Evolutionary conservation across 148 eudicot species (phyloP), one percentile per base, ranked within the genome.

Genomic region (Chenopodium album): DNA sequence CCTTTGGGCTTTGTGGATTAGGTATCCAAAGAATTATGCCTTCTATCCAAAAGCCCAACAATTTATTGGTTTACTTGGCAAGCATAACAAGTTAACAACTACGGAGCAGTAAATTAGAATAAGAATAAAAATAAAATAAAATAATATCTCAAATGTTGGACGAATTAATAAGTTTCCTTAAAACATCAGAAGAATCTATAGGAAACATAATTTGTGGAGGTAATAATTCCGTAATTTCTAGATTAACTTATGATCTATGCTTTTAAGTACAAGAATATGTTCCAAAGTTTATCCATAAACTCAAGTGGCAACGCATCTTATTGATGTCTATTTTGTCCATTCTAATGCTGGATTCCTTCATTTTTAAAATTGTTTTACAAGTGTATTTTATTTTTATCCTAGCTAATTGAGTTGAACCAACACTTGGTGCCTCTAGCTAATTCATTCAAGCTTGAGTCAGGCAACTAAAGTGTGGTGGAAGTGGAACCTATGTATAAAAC

Each of bases 181-280:
- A 76, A 79, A 79, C 52, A 72, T 76, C 28, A 72, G 20, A 4
- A 71, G 73, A 84, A 76, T 76, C 31, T 60, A 16, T 70, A 23
- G 65, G 52, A 79, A 75, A 60, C 52, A 68, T 31, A 62, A 76
- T n/a, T 76, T 84, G 64, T 44, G 71, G 60, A 37, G 8, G 48
- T 79, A 79, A 79, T 83, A 23, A 6, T 13, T 54, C 17, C 9
- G 31, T 84, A 60, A 75, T 75, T 65, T 76, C 73, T 60, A 37
- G 73, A 48, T 71, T 37, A 78, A 70, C 71, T 73, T 23, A 70
- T 80, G 16, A 56, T 69, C 34, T 80, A 54, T 48, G 10, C 56
- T 84, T 68, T 76, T n/a, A 66, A 48, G 46, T 64, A n/a, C 74
- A 17, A 71, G 83, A 84, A 84, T 80, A 80, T 76, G 78, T 84